Base-by-base conservation (phyloP, 2,329 filamentous ascomycete genomes). In the Phialophora macrospora region DNA sequence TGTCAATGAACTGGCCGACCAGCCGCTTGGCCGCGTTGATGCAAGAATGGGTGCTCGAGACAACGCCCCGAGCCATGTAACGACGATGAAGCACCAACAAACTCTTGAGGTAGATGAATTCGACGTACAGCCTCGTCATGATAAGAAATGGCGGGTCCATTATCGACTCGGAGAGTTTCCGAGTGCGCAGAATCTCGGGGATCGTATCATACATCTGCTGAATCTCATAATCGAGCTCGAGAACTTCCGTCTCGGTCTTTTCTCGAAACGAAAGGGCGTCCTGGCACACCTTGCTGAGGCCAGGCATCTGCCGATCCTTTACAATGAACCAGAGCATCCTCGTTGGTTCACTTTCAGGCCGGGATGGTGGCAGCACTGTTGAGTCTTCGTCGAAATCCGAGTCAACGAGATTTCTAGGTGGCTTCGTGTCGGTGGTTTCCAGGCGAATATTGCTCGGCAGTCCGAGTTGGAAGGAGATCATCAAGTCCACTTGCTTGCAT, bases 381-480 rank as follows among this genome's bases (percentile, higher is more conserved):
- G 79, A 80, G 51, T 81, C 74, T 70, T 85, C 80, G 66, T 80
- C 77, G 67, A 89, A 87, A 71, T 90, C 87, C 1, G 83, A 80
- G 73, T 90, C 87, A 28, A 81, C 75, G 14, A 89, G 73, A 73
- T 90, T 89, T 14, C 81, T 78, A 8, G 87, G 87, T n/a, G 83
- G 73, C 6, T 77, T 74, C 0, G 85, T 87, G 72, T 90, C 88
- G 44, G 81, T 84, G 56, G 88, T 84, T 68, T 87, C 84, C 46
- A 82, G 80, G 65, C 84, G 80, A 49, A 88, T 80, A 78, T 87
- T 85, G 67, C 84, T 83, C 4, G 88, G 88, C 14, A 90, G 76
- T 1, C 88, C 88, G 66, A 89, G 80, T 70, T 89, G 86, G 71
- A 88, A 88, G 0, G 85, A 83, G 1, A 86, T 81, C 12, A 90